Conservation (phyloP, 2,329 filamentous ascomycete genomes). For the Bipolaris victoriae region DNA sequence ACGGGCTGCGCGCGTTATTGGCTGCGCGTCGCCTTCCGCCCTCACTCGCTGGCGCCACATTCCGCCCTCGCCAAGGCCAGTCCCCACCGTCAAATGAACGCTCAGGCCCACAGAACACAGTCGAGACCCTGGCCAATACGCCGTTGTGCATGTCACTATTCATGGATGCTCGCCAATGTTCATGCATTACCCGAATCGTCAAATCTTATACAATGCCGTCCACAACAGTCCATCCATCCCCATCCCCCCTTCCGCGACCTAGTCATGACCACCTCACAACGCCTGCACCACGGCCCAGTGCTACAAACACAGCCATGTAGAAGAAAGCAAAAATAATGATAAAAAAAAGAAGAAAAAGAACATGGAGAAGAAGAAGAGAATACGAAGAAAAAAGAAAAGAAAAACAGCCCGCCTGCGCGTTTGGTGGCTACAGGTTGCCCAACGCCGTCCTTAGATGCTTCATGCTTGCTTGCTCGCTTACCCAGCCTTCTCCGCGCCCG, state of each 20-base stretch:
- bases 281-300: background rate
- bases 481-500: slow-evolving; percentile 23
- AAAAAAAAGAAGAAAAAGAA: slow-evolving; percentile 3
- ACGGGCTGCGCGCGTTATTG: slow-evolving; percentile 1
- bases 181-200: slow-evolving; percentile 14
- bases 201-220: slow-evolving; percentile 9
- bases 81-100: slow-evolving; percentile 15
- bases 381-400: background rate
- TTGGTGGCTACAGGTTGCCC: slow-evolving; percentile 20
- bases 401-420: slow-evolving; percentile 6
- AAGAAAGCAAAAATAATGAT: background rate
- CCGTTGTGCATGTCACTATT: slow-evolving; percentile 15
- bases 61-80: slow-evolving; percentile 5
- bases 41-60: slow-evolving; percentile 17
- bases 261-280: slow-evolving; percentile 2
- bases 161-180: slow-evolving; percentile 4
- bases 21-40: slow-evolving; percentile 9
- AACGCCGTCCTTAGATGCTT: slow-evolving; percentile 29
- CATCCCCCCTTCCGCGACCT: background rate
- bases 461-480: slow-evolving; percentile 29
- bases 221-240: slow-evolving; percentile 1
- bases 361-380: background rate
- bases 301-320: background rate
- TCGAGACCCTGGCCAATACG: slow-evolving; percentile 15
- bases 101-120: slow-evolving; percentile 14